Evolutionary conservation across 2,329 filamentous ascomycete genomes (phyloP).

Genomic region (Penicillium sumatraense): DNA sequence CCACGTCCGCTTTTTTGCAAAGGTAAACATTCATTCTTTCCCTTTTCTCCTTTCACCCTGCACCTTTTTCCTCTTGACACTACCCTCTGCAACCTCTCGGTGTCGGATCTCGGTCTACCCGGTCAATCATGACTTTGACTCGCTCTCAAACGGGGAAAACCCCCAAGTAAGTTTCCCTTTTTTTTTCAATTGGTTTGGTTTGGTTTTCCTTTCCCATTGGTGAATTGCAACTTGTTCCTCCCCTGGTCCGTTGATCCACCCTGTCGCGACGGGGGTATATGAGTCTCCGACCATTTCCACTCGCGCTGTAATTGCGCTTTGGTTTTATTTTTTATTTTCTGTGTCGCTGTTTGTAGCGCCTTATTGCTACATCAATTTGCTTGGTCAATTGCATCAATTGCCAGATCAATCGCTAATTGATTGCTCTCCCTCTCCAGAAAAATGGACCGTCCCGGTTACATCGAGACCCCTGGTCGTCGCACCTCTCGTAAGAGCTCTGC

Average conservation of each 20-base stretch:
- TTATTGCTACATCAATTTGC: too few species aligned
- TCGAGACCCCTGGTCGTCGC: slow-evolving; percentile 56
- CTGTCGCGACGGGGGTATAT: slow-evolving; percentile 18
- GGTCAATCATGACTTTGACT: slow-evolving; percentile 50
- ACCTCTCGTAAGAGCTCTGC: slow-evolving; percentile 49
- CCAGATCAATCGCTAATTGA: not conserved
- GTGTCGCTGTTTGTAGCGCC: too few species aligned
- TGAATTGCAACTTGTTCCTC: too few species aligned
- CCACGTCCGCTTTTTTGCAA: not conserved
- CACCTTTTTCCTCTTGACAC: not conserved
- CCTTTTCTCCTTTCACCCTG: slow-evolving; percentile 10
- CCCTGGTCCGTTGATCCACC: too few species aligned
- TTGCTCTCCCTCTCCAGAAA: slow-evolving; percentile 49
- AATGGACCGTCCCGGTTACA: slow-evolving; percentile 55
- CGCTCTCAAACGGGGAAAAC: slow-evolving; percentile 58
- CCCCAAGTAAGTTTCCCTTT: slow-evolving; percentile 48
- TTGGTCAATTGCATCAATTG: too few species aligned
- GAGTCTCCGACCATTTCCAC: slow-evolving; percentile 8
- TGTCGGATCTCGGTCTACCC: slow-evolving; percentile 23
- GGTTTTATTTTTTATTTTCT: not conserved
- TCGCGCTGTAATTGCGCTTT: not conserved
- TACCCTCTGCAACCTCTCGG: slow-evolving; percentile 3
- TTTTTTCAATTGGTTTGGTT: not conserved
- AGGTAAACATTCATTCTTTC: slow-evolving; percentile 16
- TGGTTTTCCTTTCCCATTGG: slow-evolving; percentile 14